These are phyloP conservation scores for Lachancea waltii DNA, from an alignment of 805 yeast species.

Conservation along the genomic window DNA sequence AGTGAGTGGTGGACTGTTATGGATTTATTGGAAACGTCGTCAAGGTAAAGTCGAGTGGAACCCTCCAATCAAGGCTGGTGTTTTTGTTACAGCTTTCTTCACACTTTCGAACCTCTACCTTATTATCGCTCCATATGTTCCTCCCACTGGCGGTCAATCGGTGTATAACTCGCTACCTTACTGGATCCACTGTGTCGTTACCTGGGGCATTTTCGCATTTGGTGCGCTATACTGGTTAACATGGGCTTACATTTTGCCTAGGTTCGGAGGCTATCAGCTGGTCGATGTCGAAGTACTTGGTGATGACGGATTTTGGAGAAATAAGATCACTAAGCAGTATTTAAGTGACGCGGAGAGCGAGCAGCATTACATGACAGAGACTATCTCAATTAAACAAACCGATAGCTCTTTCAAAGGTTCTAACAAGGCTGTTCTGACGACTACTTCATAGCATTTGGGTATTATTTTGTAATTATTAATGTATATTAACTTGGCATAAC, in stretches of 20 bases:
- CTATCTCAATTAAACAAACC: neutral
- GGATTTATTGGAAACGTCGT: slow-evolving; percentile 45
- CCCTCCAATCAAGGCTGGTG: slow-evolving; percentile 63
- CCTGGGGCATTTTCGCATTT: slow-evolving; percentile 64
- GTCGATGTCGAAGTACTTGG: slow-evolving; percentile 50
- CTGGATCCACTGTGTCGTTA: slow-evolving; percentile 75
- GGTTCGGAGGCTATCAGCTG: slow-evolving; percentile 45
- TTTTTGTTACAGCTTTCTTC: slow-evolving; percentile 59
- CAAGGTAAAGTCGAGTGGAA: slow-evolving; percentile 54
- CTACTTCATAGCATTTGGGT: neutral
- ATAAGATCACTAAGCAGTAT: slow-evolving; percentile 36
- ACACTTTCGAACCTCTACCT: slow-evolving; percentile 58
- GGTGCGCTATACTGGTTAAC: slow-evolving; percentile 63
- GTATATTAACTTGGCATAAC: neutral
- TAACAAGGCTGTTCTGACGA: neutral
- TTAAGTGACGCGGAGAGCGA: slow-evolving; percentile 1
- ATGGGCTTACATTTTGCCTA: slow-evolving; percentile 57
- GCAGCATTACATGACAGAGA: no score
- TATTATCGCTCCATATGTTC: slow-evolving; percentile 71
- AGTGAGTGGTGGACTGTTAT: slow-evolving; percentile 53
- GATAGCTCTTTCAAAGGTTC: neutral
- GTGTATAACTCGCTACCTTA: slow-evolving; percentile 70
- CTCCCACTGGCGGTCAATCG: slow-evolving; percentile 59
- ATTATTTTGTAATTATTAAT: no score
- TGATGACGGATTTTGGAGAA: slow-evolving; percentile 69